phyloP scores from a whole-genome alignment of 2,329 filamentous ascomycete genomes.

The Cladophialophora yegresii region DNA sequence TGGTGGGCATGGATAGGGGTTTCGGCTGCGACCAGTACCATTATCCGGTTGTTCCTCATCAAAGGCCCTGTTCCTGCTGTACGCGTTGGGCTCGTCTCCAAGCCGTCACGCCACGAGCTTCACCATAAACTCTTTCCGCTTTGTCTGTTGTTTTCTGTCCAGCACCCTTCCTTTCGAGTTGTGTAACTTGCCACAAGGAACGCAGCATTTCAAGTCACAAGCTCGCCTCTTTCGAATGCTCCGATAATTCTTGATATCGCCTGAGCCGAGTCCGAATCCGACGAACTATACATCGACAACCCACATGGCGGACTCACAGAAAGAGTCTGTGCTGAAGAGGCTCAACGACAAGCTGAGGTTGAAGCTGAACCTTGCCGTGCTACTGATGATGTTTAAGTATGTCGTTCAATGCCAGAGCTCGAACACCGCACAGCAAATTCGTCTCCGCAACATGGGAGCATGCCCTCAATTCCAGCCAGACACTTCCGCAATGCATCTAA shows the following conservation, averaged over 20 bases:
- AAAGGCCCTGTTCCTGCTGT: slow-evolving; percentile 6
- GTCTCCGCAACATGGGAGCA: neutral
- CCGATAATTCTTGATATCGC: neutral
- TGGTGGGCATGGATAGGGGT: neutral
- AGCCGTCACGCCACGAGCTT: slow-evolving; percentile 7
- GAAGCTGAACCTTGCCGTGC: slow-evolving; percentile 25
- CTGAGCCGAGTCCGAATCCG: neutral
- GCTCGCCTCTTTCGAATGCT: slow-evolving; percentile 2
- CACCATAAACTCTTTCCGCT: slow-evolving; percentile 4
- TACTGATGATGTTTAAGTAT: slow-evolving; percentile 30
- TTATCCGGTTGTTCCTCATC: slow-evolving; percentile 5
- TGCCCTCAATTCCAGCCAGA: slow-evolving; percentile 1
- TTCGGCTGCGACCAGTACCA: neutral
- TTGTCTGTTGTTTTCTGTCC: slow-evolving; percentile 7
- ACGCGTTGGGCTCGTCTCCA: slow-evolving; percentile 5
- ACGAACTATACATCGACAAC: neutral
- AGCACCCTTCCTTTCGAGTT: neutral
- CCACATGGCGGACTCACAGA: slow-evolving; percentile 15
- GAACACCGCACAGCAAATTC: neutral
- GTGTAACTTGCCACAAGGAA: neutral
- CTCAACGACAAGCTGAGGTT: slow-evolving; percentile 22
- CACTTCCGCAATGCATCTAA: slow-evolving; percentile 9
- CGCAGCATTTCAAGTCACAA: neutral
- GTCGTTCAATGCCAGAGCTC: neutral
- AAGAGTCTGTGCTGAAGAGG: slow-evolving; percentile 19